A percentile compares a stretch with the other conserved stretches of the same genome.
phyloP scores from a whole-genome alignment of 1,284 basidiomycete genomes.

The Ceratobasidium papillatum region DNA sequence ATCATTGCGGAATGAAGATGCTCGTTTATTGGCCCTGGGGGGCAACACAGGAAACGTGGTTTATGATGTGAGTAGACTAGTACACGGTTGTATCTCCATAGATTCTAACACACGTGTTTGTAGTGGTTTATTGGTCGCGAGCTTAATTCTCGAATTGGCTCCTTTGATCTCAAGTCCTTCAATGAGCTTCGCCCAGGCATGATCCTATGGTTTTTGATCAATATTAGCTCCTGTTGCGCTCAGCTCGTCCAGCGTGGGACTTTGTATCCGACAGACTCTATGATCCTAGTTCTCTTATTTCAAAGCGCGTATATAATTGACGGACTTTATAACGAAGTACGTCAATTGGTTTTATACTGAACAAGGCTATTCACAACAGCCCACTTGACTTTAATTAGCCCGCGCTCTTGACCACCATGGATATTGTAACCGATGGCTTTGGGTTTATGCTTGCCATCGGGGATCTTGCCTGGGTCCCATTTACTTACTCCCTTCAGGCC shows the following conservation, averaged over 20 bases:
- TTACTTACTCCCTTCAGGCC: constrained; percentile 93
- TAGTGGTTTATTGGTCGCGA: constrained; percentile 98
- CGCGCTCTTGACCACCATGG: constrained; percentile 97
- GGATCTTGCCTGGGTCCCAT: constrained; percentile 94
- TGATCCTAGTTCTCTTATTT: constrained; percentile 89
- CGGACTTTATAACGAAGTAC: constrained; percentile 86
- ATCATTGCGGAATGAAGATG: constrained; percentile 67
- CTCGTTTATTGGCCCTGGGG: constrained; percentile 81
- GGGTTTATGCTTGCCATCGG: constrained; percentile 98
- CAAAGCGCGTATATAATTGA: constrained; percentile 91
- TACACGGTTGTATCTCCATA: background rate
- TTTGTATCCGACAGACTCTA: constrained; percentile 66
- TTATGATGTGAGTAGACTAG: constrained; percentile 78
- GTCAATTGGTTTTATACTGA: constrained; percentile 41
- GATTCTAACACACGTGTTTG: background rate
- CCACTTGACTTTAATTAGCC: constrained; percentile 49
- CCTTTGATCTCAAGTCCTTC: constrained; percentile 96
- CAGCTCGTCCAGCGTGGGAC: constrained; percentile 69
- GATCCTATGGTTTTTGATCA: constrained; percentile 92
- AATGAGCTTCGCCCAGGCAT: constrained; percentile 95
- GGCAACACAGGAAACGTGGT: constrained; percentile 90
- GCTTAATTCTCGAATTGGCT: constrained; percentile 88
- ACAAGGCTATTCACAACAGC: background rate
- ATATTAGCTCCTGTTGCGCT: constrained; percentile 91
- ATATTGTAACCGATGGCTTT: constrained; percentile 97